Evolutionary conservation across 1,284 basidiomycete species (phyloP).

Genomic region (Leccinum proximum): DNA sequence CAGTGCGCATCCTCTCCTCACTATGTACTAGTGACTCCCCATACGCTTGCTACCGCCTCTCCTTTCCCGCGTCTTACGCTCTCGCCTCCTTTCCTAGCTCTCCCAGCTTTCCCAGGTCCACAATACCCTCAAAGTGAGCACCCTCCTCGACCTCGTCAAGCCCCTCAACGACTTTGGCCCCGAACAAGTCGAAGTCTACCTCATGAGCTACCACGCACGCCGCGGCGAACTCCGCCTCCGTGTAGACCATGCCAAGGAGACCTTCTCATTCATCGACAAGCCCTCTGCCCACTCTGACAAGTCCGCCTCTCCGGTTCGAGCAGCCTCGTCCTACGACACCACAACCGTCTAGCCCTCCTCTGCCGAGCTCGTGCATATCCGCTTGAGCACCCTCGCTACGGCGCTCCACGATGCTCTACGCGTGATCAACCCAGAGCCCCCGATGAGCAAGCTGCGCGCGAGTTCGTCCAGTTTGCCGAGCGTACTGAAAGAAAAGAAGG

Average conservation of each 20-base stretch:
- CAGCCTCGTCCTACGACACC: background rate
- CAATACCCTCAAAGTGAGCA: too few species aligned
- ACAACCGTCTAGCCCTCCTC: background rate
- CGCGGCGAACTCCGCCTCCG: background rate
- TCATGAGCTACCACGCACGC: background rate
- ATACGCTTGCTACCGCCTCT: too few species aligned
- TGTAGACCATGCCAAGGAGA: background rate
- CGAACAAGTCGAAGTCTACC: background rate
- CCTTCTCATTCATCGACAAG: background rate
- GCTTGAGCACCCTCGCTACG: background rate
- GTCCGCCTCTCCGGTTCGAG: background rate
- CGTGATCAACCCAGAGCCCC: too few species aligned
- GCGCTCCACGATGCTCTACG: too few species aligned
- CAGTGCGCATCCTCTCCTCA: too few species aligned
- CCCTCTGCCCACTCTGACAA: background rate
- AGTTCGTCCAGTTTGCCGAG: too few species aligned
- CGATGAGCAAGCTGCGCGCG: too few species aligned
- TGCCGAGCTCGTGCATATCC: background rate
- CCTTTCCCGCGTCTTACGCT: conserved; percentile 30
- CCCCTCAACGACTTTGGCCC: background rate
- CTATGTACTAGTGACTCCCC: too few species aligned
- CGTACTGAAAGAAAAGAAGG: too few species aligned
- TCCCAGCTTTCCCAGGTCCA: too few species aligned
- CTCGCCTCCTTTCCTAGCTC: conserved; percentile 40
- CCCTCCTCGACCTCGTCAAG: conserved; percentile 21